Conservation (phyloP, 2,329 filamentous ascomycete genomes). For the Neonectria punicea region DNA sequence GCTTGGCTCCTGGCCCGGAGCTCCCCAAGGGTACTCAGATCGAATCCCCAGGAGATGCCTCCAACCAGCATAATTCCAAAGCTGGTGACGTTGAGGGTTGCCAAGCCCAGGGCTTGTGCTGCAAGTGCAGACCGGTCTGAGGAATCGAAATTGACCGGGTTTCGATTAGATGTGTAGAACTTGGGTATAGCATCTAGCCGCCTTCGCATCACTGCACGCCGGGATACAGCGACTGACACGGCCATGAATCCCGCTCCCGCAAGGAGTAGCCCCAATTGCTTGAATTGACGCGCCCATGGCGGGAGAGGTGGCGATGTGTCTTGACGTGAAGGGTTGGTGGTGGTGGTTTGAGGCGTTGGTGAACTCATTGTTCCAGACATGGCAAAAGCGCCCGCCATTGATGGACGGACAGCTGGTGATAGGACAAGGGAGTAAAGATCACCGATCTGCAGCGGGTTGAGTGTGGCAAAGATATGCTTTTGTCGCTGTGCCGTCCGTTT, state of each 20-base stretch:
- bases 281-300: conserved; percentile 57
- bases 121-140: conserved; percentile 69
- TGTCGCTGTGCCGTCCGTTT: conserved; percentile 13
- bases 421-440: not conserved
- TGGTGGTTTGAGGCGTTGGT: conserved; percentile 27
- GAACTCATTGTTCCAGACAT: conserved; percentile 30
- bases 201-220: conserved; percentile 75
- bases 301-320: conserved; percentile 49
- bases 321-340: conserved; percentile 32
- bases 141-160: conserved; percentile 40
- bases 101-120: conserved; percentile 83
- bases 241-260: conserved; percentile 81
- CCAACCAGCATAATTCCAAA: conserved; percentile 80
- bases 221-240: conserved; percentile 76
- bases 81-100: conserved; percentile 85
- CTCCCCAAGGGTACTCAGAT: conserved; percentile 77
- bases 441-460: conserved; percentile 2
- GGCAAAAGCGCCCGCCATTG: conserved; percentile 32
- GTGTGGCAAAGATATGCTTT: conserved; percentile 1
- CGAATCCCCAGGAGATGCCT: conserved; percentile 78
- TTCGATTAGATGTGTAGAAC: conserved; percentile 74
- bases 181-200: conserved; percentile 70
- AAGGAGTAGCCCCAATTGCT: conserved; percentile 76
- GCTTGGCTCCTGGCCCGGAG: conserved; percentile 63
- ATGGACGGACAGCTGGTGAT: conserved; percentile 1